Base-by-base conservation (phyloP, 2,329 filamentous ascomycete genomes). In the Colletotrichum echinochloae region DNA sequence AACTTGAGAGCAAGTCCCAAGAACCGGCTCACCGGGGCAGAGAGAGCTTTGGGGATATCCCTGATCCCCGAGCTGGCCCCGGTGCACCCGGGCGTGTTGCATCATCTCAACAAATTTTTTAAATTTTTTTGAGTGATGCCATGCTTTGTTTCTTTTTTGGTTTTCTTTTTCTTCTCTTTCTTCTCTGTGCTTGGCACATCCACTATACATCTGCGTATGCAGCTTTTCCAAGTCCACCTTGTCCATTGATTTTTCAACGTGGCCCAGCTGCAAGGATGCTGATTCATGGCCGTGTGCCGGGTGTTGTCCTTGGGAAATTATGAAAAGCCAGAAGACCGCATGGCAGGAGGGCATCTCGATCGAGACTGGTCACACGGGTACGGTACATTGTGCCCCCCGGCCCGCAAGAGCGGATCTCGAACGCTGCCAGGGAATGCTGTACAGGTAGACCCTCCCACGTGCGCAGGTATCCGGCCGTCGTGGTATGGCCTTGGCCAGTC, bases 21-120 rank as follows among this genome's bases (percentile, higher is more conserved):
- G 51, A 67, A 56, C 64, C 63, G 37, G 63, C 56, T 54, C 44
- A 28, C 63, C 67, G 56, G 51, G 41, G 11, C n/a, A n/a, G n/a
- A n/a, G n/a, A n/a, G n/a, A n/a, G n/a, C 12, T 44, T 41, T 30
- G 4, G 12, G 5, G 41, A n/a, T 60, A 60, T 60, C 67, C 67
- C 35, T 70, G 67, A 46, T 52, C 56, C 49, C 16, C 37, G 49
- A 46, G 56, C 49, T 60, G 62, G 51, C 23, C 57, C 54, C 48
- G 48, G 46, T 61, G 51, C 41, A 28, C 39, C 33, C 2, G 28
- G 18, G n/a, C 20, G 41, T n/a, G n/a, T n/a, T 55, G 16, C 52
- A 39, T 37, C 33, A 39, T n/a, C 18, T 39, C 33, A 18, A 26
- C 33, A 26, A 6, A 7, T 55, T 37, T 55, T 23, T 4, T 16